Evolutionary conservation across 202 grass and related monocot genomes (phyloP).

Genomic region (Setaria viridis): DNA sequence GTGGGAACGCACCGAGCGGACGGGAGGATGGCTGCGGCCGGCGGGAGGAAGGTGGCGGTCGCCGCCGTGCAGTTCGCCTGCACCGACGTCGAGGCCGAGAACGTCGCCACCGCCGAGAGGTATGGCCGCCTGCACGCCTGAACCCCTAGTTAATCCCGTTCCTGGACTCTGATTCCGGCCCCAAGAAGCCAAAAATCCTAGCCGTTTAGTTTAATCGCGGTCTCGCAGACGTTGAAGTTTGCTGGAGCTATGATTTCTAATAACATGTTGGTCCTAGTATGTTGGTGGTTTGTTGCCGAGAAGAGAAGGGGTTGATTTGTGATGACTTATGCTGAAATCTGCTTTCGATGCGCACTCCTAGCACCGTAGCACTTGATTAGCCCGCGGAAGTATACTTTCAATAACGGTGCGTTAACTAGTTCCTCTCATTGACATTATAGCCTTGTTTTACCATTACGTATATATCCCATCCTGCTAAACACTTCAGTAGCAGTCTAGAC

Average conservation of each 20-base stretch:
- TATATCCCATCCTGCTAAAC: background rate
- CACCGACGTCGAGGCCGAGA: constrained; percentile 71
- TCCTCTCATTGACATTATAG: background rate
- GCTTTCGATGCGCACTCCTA: background rate
- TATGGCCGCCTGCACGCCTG: constrained; percentile 7
- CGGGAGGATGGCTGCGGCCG: constrained; percentile 50
- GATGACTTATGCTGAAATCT: background rate
- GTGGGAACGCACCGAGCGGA: background rate
- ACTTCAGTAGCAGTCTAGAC: background rate
- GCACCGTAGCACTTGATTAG: background rate
- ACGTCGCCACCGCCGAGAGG: constrained; percentile 91
- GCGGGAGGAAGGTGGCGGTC: constrained; percentile 70
- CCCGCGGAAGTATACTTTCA: background rate
- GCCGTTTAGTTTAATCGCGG: background rate
- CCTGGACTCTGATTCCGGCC: background rate
- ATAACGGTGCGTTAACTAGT: background rate
- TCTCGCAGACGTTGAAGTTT: background rate
- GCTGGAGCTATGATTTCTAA: background rate
- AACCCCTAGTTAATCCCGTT: background rate
- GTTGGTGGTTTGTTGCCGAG: background rate
- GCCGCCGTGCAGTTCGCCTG: constrained; percentile 96
- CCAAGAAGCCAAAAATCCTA: background rate
- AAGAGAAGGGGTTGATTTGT: background rate
- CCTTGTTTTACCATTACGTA: background rate
- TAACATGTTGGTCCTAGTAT: too few species aligned